Conservation (phyloP, 163 green algal species). For the Scenedesmus sp. region DNA sequence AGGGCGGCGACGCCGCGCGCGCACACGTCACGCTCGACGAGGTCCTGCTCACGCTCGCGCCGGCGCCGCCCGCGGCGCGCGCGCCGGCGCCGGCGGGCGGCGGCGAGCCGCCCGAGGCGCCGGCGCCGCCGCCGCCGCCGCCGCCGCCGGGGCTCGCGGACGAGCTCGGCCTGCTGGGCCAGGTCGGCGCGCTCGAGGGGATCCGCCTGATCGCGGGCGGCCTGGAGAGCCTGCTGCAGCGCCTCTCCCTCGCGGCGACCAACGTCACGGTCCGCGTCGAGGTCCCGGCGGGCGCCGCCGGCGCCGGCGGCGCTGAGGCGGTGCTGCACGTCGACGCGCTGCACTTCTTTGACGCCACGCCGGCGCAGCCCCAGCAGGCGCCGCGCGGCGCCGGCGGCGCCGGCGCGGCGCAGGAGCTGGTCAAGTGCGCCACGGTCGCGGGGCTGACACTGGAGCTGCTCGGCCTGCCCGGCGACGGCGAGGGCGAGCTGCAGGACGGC, state of each 20-base stretch:
- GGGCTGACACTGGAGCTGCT: slow-evolving; percentile 47
- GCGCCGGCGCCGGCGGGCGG: background rate
- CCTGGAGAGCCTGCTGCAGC: slow-evolving; percentile 59
- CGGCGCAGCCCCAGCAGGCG: slow-evolving; percentile 22
- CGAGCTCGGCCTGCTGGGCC: slow-evolving; percentile 21
- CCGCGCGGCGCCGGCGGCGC: background rate
- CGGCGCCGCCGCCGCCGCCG: background rate
- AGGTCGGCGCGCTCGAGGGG: slow-evolving; percentile 48
- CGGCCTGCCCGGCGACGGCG: background rate
- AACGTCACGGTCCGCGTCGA: slow-evolving; percentile 49
- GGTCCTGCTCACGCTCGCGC: slow-evolving; percentile 50
- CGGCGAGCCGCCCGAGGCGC: slow-evolving; percentile 13
- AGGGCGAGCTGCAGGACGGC: too few relatives aligned
- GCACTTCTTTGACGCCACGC: slow-evolving; percentile 28
- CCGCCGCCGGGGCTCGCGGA: background rate
- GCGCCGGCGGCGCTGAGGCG: background rate
- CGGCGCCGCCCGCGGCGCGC: background rate
- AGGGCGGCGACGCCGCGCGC: background rate
- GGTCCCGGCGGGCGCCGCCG: slow-evolving; percentile 14
- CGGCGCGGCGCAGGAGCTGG: slow-evolving; percentile 13
- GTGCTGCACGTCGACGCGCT: slow-evolving; percentile 8
- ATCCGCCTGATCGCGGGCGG: slow-evolving; percentile 52
- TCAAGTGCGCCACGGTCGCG: slow-evolving; percentile 37
- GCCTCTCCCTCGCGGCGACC: slow-evolving; percentile 44
- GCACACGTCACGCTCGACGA: slow-evolving; percentile 52